Evolutionary conservation across 2,329 filamentous ascomycete species (phyloP), one percentile per base, ranked within the genome.

Genomic region (Fusarium oligoseptatum): DNA sequence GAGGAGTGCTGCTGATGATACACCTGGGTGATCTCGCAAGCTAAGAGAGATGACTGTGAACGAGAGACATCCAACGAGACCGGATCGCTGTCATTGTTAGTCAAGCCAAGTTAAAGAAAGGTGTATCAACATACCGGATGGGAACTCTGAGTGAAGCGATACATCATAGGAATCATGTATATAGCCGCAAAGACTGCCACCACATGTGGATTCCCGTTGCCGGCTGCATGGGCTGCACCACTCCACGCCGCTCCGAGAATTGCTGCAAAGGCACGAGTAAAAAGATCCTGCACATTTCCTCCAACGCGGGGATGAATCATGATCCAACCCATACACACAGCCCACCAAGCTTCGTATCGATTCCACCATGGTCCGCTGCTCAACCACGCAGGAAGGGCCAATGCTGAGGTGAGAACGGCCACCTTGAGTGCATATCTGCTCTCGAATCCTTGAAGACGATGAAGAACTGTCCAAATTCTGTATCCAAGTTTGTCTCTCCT

Each of bases 91-190:
- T n/a, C 24, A 32, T 11, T 57, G 50, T 79, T 66, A 81, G 73
- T 6, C 15, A 6, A 66, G 24, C 22, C 34, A 34, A 55, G n/a
- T 10, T 6, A 5, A 12, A 7, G 24, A 3, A 4, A 22, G 22
- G 14, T 7, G 11, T 17, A 20, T 34, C 29, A 27, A 57, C 83
- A 76, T 83, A 87, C 85, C 37, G 88, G 87, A 78, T 90, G 88
- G 10, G 84, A 80, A 75, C 88, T 89, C 66, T 88, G 87, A 0
- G 88, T 88, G 68, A 85, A 89, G 32, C 88, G 84, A 69, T 89
- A 89, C 12, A 90, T 81, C 88, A 90, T 90, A 1, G 89, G 89
- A n/a, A 88, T 75, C 87, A 91, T 89, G 74, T 87, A 91, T 7
- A 90, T 82, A 4, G 84, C 82, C 15, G 88, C 86, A 79, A 91